A percentile compares a stretch with the other conserved stretches of the same genome.
These are phyloP conservation scores for Cercospora zeina DNA, from an alignment of 2,329 filamentous ascomycete genomes.

Conservation along the genomic window DNA sequence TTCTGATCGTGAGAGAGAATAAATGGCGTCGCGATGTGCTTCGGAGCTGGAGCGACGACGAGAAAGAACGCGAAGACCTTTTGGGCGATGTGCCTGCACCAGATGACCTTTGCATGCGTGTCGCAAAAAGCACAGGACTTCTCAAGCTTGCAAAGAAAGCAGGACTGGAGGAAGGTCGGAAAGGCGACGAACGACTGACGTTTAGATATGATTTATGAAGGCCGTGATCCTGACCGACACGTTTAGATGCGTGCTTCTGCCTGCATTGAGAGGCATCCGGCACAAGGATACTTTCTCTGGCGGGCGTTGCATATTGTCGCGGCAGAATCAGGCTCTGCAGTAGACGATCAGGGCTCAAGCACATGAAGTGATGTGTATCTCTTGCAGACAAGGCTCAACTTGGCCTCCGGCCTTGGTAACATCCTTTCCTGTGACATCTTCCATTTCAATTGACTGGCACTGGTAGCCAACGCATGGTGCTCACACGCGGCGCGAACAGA, in stretches of 20 bases:
- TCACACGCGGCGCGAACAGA: too few species aligned
- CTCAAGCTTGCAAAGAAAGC: constrained; percentile 35
- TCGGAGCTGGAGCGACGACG: constrained; percentile 41
- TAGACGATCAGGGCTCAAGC: neutral
- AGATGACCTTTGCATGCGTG: constrained; percentile 29
- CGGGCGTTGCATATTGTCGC: neutral
- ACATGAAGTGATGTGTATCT: neutral
- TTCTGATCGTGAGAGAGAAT: constrained; percentile 45
- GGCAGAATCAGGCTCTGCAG: neutral
- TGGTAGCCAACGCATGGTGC: neutral
- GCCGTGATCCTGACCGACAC: neutral
- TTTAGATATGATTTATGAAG: constrained; percentile 47
- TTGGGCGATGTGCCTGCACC: constrained; percentile 34
- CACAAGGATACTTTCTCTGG: neutral
- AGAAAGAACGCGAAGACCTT: constrained; percentile 44
- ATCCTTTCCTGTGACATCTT: neutral
- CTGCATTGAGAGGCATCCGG: neutral
- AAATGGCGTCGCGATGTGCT: constrained; percentile 36
- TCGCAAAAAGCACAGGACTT: constrained; percentile 24
- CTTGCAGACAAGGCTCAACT: neutral
- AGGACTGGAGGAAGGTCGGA: constrained; percentile 40
- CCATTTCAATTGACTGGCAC: neutral
- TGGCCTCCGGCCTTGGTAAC: neutral
- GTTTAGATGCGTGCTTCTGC: neutral
- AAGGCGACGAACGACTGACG: constrained; percentile 51